Evolutionary conservation across 2,329 filamentous ascomycete species (phyloP).

Genomic region (Aspergillus aculeatus): DNA sequence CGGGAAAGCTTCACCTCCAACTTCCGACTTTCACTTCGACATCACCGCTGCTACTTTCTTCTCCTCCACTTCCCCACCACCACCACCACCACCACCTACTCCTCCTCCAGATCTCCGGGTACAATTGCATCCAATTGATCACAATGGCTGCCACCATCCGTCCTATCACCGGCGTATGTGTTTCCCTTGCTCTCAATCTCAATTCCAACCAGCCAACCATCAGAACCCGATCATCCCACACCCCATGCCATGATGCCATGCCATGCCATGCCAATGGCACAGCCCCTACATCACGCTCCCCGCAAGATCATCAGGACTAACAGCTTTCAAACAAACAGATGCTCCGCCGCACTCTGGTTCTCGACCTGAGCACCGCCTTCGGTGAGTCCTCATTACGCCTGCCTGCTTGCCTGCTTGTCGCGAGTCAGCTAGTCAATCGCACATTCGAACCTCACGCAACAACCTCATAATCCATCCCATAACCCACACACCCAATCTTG

Average conservation of each 20-base stretch:
- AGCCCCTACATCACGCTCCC: not conserved
- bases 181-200: conserved; percentile 17
- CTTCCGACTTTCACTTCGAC: conserved; percentile 24
- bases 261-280: conserved; percentile 5
- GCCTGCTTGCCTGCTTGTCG: not conserved
- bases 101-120: conserved; percentile 24
- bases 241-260: not conserved
- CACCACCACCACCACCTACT: conserved; percentile 19
- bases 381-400: conserved; percentile 50
- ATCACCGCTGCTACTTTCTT: conserved; percentile 24
- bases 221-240: not conserved
- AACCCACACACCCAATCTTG: no score
- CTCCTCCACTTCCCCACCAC: conserved; percentile 22
- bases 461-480: no score
- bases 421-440: no score
- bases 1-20: conserved; percentile 35
- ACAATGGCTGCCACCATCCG: conserved; percentile 45
- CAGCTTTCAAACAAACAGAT: conserved; percentile 46
- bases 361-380: conserved; percentile 65
- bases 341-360: conserved; percentile 64
- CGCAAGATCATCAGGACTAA: conserved; percentile 14
- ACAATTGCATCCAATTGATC: conserved; percentile 23
- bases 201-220: not conserved
- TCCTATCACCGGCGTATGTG: conserved; percentile 50
- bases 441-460: no score